Base-by-base conservation (phyloP, 176 grass and related monocot species). In the Hordeum vulgare region DNA sequence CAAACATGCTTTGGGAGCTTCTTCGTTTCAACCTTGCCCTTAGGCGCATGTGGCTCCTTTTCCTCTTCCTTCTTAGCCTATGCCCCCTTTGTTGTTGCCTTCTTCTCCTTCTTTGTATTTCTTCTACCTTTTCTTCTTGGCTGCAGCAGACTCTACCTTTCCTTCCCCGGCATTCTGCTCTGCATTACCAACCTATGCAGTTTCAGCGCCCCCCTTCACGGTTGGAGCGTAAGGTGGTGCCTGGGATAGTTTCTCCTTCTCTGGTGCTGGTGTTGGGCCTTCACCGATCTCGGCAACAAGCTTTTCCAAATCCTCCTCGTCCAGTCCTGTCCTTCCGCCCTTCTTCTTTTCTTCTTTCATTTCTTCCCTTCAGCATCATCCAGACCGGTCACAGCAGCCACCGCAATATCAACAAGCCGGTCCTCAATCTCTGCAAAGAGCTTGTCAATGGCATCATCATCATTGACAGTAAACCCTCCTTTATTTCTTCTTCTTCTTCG, bases 301-400 rank as follows among this genome's bases (percentile, higher is more conserved):
- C 44, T 94, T 94, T 34, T 98, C 90, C 67, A 95, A 82, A 68
- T 98, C 92, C 18, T 98, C 95, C 83, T 98, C 95, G 82, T 98
- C 95, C 60, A 90, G 84, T 8, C 79, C 83, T 61, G 86, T 93
- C 58, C 88, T 86, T 31, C 92, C 95, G 2, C 88, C 88, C 66
- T 97, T 97, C 80, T 97, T 97, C 84, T 97, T 72, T 97, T 97
- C 90, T 97, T 97, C 78, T 94, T 97, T 7, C 90, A 87, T 85
- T 91, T 86, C 89, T 94, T 92, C 67, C 87, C 87, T 40, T 83
- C 74, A 75, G 47, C 86, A 78, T 84, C 77, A 61, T 94, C 91
- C 10, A 59, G 86, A 41, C 31, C 71, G 69, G 67, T 24, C 33
- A 44, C 57, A 23, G 68, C 24, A 26, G 64, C 35, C 26, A 73